A percentile compares a stretch with the other conserved stretches of the same genome.
phyloP scores from a whole-genome alignment of 805 yeast species.

The Starmera caribaea region DNA sequence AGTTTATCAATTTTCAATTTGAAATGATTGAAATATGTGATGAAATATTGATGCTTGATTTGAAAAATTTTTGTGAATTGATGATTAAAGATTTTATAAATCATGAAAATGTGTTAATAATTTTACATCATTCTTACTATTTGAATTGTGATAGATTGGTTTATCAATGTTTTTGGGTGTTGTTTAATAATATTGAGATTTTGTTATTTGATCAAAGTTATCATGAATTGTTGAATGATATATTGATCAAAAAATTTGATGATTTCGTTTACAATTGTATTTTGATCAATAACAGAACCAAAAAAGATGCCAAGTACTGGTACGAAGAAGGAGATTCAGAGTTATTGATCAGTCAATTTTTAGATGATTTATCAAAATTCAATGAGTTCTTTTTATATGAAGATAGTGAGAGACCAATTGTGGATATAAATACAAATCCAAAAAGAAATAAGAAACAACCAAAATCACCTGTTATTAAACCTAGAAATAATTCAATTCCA shows the following conservation, averaged over 20 bases:
- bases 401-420: constrained; percentile 25
- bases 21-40: constrained; percentile 55
- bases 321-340: constrained; percentile 17
- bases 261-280: constrained; percentile 26
- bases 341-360: constrained; percentile 24
- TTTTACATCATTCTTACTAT: constrained; percentile 45
- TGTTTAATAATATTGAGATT: constrained; percentile 55
- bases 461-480: constrained; percentile 9
- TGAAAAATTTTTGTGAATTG: constrained; percentile 54
- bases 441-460: constrained; percentile 9
- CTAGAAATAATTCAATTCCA: constrained; percentile 4
- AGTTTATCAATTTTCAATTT: constrained; percentile 43
- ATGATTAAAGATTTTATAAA: constrained; percentile 45
- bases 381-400: constrained; percentile 32
- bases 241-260: constrained; percentile 18
- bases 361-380: constrained; percentile 24
- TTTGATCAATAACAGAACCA: constrained; percentile 11
- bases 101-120: constrained; percentile 48
- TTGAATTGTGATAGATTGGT: constrained; percentile 45
- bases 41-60: constrained; percentile 47
- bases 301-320: too few relatives aligned
- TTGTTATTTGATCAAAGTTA: constrained; percentile 33
- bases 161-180: constrained; percentile 55
- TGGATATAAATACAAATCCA: constrained; percentile 17
- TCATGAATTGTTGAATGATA: constrained; percentile 9